Evolutionary conservation across 108 stramenopile species (phyloP), one percentile per base, ranked within the genome.

Genomic region (Conticribra weissflogii): DNA sequence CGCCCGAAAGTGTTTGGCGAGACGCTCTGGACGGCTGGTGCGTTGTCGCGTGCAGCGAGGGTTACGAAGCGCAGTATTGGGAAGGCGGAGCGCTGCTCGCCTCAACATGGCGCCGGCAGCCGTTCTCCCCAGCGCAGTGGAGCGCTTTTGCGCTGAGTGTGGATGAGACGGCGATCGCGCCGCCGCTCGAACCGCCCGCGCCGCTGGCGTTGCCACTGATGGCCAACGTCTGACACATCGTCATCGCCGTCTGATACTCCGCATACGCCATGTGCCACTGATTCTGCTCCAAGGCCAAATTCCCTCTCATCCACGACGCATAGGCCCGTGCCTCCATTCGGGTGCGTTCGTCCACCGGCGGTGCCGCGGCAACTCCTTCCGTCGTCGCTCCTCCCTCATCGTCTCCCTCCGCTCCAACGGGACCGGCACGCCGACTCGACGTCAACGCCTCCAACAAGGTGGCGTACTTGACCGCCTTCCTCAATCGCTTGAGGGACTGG

Each of bases 261-360:
- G 60, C 49, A 50, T 81, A 83, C 17, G 86, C 88, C 22, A 30
- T 55, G 81, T 83, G 45, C 57, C 74, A 75, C 27, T 61, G 57
- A 44, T 65, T 51, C 27, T 45, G 22, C 41, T 75, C 74, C 34
- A 75, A 45, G 0, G 74, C 74, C 24, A 80, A 79, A 66, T 87
- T 93, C 16, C 87, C 92, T n/a, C 68, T 71, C 86, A 90, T 93
- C 86, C 88, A 93, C 19, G 74, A 66, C 32, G 74, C 81, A 47
- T 93, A 93, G 2, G 89, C 84, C 50, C 79, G 47, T 23, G 76
- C 76, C 78, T 93, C 92, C 59, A 68, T 57, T n/a, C 59, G 61
- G 1, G 88, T 87, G 25, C 55, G 65, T 41, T 75, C 70, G 60
- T 88, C 86, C 29, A 68, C 59, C 44, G 79, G 68, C 3, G 68